A percentile compares a stretch with the other conserved stretches of the same genome.
phyloP scores from a whole-genome alignment of 331 rosid species.

The Rhamnella rubrinervis region DNA sequence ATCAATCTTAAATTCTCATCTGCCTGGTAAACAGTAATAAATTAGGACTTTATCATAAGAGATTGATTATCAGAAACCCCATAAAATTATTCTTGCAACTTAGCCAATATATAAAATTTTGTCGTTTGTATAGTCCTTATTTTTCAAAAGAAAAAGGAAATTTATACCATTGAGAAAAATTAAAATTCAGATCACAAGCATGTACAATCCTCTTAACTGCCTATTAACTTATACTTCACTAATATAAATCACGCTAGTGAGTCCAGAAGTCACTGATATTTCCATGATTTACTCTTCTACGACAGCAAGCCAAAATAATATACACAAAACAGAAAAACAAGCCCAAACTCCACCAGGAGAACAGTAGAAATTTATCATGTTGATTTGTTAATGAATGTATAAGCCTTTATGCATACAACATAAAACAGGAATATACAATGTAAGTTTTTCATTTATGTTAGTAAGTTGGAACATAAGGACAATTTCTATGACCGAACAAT shows the following conservation, averaged over 20 bases:
- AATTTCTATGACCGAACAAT: neutral
- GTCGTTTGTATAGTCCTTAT: too few relatives aligned
- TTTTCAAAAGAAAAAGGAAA: too few relatives aligned
- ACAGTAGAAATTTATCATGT: neutral
- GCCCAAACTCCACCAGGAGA: neutral
- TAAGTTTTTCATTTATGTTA: neutral
- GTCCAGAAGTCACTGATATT: too few relatives aligned
- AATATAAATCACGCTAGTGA: too few relatives aligned
- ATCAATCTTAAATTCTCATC: constrained; percentile 97
- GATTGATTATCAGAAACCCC: neutral
- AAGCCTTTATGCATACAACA: neutral
- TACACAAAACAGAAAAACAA: neutral
- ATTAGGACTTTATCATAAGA: neutral
- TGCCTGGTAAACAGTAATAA: constrained; percentile 57
- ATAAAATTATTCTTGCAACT: neutral
- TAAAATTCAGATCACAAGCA: neutral
- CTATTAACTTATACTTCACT: neutral
- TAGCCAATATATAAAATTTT: too few relatives aligned
- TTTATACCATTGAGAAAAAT: too few relatives aligned
- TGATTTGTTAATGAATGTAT: neutral
- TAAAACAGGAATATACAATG: neutral
- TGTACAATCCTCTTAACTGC: neutral
- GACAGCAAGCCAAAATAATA: too few relatives aligned
- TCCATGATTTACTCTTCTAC: too few relatives aligned
- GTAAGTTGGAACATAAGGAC: neutral